These are phyloP conservation scores for Panicum virgatum DNA, from an alignment of 202 grass and related monocot genomes.

Conservation along the genomic window DNA sequence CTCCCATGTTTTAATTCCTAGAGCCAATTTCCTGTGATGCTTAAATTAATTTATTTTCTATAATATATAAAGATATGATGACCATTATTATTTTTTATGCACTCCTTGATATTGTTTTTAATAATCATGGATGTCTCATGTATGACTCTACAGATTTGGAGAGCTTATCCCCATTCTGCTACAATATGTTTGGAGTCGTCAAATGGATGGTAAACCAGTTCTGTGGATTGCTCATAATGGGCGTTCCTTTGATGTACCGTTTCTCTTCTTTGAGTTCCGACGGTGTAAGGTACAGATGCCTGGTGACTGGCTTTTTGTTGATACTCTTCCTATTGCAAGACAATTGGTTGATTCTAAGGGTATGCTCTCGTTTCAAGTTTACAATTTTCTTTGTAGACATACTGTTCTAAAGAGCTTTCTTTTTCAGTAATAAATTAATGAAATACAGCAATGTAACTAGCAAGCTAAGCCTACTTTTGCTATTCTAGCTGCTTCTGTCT, in stretches of 20 bases:
- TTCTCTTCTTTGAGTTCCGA: slow-evolving; percentile 73
- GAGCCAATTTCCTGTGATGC: not conserved
- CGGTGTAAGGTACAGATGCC: slow-evolving; percentile 69
- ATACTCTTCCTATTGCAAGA: slow-evolving; percentile 71
- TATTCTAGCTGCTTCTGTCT: slow-evolving; percentile 2
- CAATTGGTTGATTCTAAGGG: slow-evolving; percentile 65
- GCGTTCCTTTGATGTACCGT: slow-evolving; percentile 79
- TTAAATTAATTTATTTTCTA: slow-evolving; percentile 2
- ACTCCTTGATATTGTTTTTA: slow-evolving; percentile 3
- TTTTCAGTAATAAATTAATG: slow-evolving; percentile 27
- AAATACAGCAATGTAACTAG: slow-evolving; percentile 1
- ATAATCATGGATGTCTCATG: slow-evolving; percentile 18
- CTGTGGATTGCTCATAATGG: slow-evolving; percentile 87
- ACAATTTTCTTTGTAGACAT: slow-evolving; percentile 31
- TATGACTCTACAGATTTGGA: slow-evolving; percentile 61
- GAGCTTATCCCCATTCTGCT: slow-evolving; percentile 68
- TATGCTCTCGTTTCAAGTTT: slow-evolving; percentile 38
- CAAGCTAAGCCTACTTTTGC: slow-evolving; percentile 25
- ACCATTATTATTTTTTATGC: slow-evolving; percentile 1
- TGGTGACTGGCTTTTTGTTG: slow-evolving; percentile 76
- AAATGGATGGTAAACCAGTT: slow-evolving; percentile 72
- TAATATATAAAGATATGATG: slow-evolving; percentile 22
- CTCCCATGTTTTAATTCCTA: slow-evolving; percentile 9
- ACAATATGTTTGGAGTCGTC: slow-evolving; percentile 69
- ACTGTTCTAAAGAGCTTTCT: slow-evolving; percentile 29